Base-by-base conservation (phyloP, 208 protist species). In the Crithidia fasciculata region DNA sequence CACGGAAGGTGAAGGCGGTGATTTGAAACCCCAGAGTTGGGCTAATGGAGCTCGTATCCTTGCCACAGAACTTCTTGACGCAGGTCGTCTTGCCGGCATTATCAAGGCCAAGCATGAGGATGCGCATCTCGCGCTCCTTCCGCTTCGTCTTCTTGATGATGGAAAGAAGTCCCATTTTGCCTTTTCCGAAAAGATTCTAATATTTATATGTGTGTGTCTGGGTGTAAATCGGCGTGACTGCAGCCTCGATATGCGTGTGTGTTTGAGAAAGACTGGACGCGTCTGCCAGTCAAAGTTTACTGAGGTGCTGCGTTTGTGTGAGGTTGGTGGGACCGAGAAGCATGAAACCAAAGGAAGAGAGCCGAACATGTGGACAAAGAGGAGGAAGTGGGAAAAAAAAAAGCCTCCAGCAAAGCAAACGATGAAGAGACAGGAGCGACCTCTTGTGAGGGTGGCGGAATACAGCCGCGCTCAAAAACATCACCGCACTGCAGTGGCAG, bases 21-120 rank as follows among this genome's bases (percentile, higher is more conserved):
- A 99, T 99, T 80, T 99, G 99, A 80, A 99, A 99, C 10, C 99
- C 99, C 2, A 99, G 74, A 6, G 99, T 99, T 0, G 99, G 99
- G 56, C 91, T 96, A 69, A 99, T 99, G 7, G 83, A 92, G 72
- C 94, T 95, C 12, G 99, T 99, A 74, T 99, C 96, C 76, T 99
- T 98, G 13, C 97, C 98, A 73, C 98, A 99, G 81, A 99, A 98
- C 73, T 97, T 95, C 77, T 99, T 99, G 28, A 99, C 87, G 54
- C 99, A 98, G 1, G 99, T 99, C 4, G 99, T 99, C 82, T 99
- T 99, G 19, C 99, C 99, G 0, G 95, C 95, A 72, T 98, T 98
- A 76, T 98, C 95, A 19, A 98, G 84, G 28, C 95, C 95, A 67
- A 99, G 87, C 85, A 99, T 98, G 1, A 99, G 83, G 18, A 99